Conservation (phyloP, 306 rosid genomes). For the Hippophae rhamnoides region DNA sequence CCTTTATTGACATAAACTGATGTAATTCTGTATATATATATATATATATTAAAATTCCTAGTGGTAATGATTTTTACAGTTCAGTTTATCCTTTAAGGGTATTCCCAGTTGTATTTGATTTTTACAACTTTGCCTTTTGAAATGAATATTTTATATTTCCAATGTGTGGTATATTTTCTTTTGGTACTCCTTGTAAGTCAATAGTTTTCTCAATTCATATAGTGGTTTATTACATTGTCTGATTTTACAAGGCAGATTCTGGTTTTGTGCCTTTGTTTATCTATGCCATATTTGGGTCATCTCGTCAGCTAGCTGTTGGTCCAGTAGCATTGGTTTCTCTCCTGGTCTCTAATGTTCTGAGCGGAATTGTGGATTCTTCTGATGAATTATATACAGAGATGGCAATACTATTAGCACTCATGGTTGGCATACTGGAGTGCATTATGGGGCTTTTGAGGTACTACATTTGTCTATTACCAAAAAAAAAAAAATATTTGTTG, state of each 20-base stretch:
- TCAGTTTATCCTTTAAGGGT: too few relatives aligned
- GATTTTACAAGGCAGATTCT: constrained; percentile 39
- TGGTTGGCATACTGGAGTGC: constrained; percentile 97
- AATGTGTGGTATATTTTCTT: not conserved
- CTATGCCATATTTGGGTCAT: constrained; percentile 89
- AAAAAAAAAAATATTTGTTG: too few relatives aligned
- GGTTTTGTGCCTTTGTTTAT: constrained; percentile 85
- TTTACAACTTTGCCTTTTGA: too few relatives aligned
- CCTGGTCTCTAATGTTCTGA: constrained; percentile 69
- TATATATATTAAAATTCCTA: too few relatives aligned
- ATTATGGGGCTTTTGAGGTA: constrained; percentile 91
- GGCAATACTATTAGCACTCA: constrained; percentile 81
- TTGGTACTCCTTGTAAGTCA: not conserved
- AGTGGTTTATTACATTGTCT: not conserved
- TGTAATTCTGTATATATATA: too few relatives aligned
- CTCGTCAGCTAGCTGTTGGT: constrained; percentile 99
- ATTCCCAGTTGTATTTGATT: too few relatives aligned
- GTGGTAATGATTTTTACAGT: too few relatives aligned
- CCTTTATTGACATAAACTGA: too few relatives aligned
- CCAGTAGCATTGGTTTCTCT: constrained; percentile 99
- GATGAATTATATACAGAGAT: constrained; percentile 69
- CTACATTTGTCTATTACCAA: constrained; percentile 1
- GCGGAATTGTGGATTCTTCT: constrained; percentile 68
- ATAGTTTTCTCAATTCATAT: not conserved
- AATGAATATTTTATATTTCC: too few relatives aligned